Base-by-base conservation (phyloP, 2,329 filamentous ascomycete species). In the Botryotinia narcissicola region DNA sequence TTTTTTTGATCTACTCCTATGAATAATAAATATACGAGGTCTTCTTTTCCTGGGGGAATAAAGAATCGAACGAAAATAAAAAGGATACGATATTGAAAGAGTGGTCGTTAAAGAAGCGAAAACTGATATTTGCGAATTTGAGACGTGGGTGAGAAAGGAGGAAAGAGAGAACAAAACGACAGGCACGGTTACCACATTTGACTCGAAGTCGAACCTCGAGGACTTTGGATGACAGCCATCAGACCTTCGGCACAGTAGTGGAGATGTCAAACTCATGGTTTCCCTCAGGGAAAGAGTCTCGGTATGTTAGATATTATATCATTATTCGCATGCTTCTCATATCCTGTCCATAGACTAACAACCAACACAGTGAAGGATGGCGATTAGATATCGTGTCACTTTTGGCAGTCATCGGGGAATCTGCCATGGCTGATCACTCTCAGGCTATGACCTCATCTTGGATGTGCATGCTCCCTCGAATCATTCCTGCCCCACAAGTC, bases 341-440 rank as follows among this genome's bases (percentile, higher is more conserved):
- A n/a, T 18, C 10, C 20, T 44, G 20, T 18, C 20, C 46, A 42
- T n/a, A 32, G 40, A 73, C 71, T 73, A 48, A 73, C 25, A 51
- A 48, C 9, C 42, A 16, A 20, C 35, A 44, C 68, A 73, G 72
- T 18, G 66, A 70, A 59, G 84, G 84, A 74, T 90, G 88, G 87
- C 84, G 85, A 42, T 84, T 90, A 51, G 89, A 90, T 77, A 87
- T 90, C 63, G 88, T 91, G 73, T 89, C 87, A 51, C 85, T 91
- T 44, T 85, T 91, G 70, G 89, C 89, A 74, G 87, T 91, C 77
- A 88, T 90, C 73, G 88, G 88, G 79, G 89, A 90, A 81, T 86
- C 85, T 3, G 86, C 86, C 29, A 88, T 90, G 75, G 84, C 86
- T 61, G 86, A 87, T 74, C 88, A 90, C 78, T 83, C 86, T 2